Base-by-base conservation (phyloP, 768 basidiomycete species). In the Amylocystis lapponica region DNA sequence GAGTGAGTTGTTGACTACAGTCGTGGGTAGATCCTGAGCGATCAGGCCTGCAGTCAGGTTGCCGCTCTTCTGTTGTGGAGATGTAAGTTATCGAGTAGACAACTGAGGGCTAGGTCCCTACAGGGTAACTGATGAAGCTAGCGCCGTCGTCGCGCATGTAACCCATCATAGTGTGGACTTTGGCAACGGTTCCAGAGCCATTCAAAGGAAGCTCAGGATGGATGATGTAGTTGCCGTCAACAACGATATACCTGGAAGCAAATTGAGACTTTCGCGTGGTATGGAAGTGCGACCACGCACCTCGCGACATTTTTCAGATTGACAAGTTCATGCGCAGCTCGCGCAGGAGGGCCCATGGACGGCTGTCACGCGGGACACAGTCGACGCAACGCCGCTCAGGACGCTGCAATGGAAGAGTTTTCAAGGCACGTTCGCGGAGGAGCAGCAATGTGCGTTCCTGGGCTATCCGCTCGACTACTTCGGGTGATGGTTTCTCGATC, bases 81-180 rank as follows among this genome's bases (percentile, higher is more conserved):
- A 3, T 3, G n/a, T 51, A 11, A 46, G 44, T 5, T n/a, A 11
- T 39, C 4, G 16, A 26, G 22, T 12, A 20, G 37, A 8, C n/a
- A 20, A 4, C 6, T 21, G 16, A 33, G 9, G 21, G 10, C 27
- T 10, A 32, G 7, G 26, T 2, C 21, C 50, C 20, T 26, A 59
- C 55, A 3, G 71, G 70, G 41, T 63, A 66, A 1, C 66, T 65
- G 26, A 70, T 61, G 51, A 76, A 72, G 32, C 71, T 67, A 0
- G 69, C 61, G 0, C 74, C 76, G 49, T 76, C 75, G 45, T 73
- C 73, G 14, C 69, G 58, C 69, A 74, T 74, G 64, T 67, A 70
- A 2, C 75, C 75, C 47, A 71, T 69, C 48, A 78, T 66, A 31
- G 70, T 65, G 44, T 71, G 71, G 1, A 69, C 73, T 19, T 68